phyloP scores from a whole-genome alignment of 2,329 filamentous ascomycete species.

The Scytalidium lignicola region DNA sequence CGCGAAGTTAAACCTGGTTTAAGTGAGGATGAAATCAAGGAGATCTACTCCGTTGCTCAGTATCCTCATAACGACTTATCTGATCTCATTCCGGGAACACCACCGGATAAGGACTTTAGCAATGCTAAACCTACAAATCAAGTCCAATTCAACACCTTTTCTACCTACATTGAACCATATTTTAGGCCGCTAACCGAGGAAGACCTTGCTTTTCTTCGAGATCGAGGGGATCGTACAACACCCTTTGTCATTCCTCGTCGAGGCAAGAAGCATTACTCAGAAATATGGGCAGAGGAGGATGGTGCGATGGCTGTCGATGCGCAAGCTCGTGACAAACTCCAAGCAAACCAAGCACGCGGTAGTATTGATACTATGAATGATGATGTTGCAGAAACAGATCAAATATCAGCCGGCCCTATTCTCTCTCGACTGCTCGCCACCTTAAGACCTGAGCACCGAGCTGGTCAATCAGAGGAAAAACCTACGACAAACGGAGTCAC shows the following conservation, averaged over 20 bases:
- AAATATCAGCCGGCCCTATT: slow-evolving; percentile 84
- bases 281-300: slow-evolving; percentile 93
- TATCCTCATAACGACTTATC: slow-evolving; percentile 79
- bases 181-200: slow-evolving; percentile 88
- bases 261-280: slow-evolving; percentile 79
- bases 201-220: slow-evolving; percentile 86
- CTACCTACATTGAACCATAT: slow-evolving; percentile 87
- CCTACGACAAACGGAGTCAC: slow-evolving; percentile 47
- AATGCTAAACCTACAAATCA: slow-evolving; percentile 90
- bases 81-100: slow-evolving; percentile 80
- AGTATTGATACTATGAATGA: slow-evolving; percentile 84
- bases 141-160: slow-evolving; percentile 89
- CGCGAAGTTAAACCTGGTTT: slow-evolving; percentile 68
- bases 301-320: slow-evolving; percentile 70
- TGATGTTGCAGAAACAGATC: slow-evolving; percentile 79
- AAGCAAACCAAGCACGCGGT: slow-evolving; percentile 78
- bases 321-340: slow-evolving; percentile 58
- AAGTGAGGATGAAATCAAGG: slow-evolving; percentile 77
- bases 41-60: slow-evolving; percentile 79
- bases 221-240: slow-evolving; percentile 76
- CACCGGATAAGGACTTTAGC: slow-evolving; percentile 93
- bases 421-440: slow-evolving; percentile 74
- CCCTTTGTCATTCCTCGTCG: slow-evolving; percentile 84
- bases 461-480: slow-evolving; percentile 50
- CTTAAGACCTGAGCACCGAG: slow-evolving; percentile 70